Base-by-base conservation (phyloP, 192 early-diverging fungal species). In the Spizellomyces sp. region DNA sequence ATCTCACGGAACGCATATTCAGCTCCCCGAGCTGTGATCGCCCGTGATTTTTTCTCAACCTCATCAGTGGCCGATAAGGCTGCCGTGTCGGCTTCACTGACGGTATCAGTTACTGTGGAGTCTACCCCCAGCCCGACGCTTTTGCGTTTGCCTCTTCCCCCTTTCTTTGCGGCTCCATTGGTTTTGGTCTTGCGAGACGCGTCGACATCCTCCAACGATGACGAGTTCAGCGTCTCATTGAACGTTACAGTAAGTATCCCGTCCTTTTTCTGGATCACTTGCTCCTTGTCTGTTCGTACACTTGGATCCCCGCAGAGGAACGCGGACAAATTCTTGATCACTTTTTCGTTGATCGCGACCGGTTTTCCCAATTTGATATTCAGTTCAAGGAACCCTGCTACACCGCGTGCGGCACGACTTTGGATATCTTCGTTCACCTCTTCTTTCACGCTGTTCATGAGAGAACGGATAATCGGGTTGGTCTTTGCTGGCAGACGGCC, bases 361-460 rank as follows among this genome's bases (percentile, higher is more conserved):
- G 77, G 42, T 81, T 87, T 42, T 5, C 60, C 62, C 43, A 87
- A 66, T 22, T 83, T 81, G 1, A 79, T 47, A 46, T 90, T 92
- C 45, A 91, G 81, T 62, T 90, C 87, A 50, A 89, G 68, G 61
- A 88, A 52, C 5, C 78, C 76, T 4, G 80, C 79, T 0, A 88
- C 83, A 36, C 89, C 87, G 0, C 22, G 43, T 3, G 88, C 88
- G 21, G 82, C 80, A 9, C 90, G 81, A 42, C 56, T 19, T 68
- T 92, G 90, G 41, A 92, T 64, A 48, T 86, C 75, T 41, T 68
- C 76, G 22, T 81, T 83, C 9, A 52, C 67, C 73, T 92, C 90
- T 47, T 71, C 75, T 77, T 94, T 93, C 65, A 97, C 81, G 14
- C 90, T 86, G 50, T 90, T 87, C 94, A 97, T 98, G 41, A 99